These are phyloP conservation scores for Solanum sejunctum DNA, from an alignment of 257 asterid species.

Conservation along the genomic window DNA sequence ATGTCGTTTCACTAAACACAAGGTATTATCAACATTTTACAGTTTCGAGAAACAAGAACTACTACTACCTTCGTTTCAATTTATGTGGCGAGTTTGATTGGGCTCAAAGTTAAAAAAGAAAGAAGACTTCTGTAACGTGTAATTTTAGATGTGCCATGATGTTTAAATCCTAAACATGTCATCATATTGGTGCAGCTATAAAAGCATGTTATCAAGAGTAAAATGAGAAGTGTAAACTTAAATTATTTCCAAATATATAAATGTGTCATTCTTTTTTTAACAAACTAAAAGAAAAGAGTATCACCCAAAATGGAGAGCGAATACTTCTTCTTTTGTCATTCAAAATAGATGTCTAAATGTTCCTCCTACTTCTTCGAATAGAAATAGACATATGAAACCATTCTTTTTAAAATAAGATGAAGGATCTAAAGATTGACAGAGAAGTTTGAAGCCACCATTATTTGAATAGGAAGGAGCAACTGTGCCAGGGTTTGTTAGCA, in stretches of 20 bases:
- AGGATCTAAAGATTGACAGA: not conserved
- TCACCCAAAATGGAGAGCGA: not conserved
- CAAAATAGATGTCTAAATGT: not conserved
- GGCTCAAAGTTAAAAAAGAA: not conserved
- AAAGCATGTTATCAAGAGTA: not conserved
- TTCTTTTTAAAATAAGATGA: not conserved
- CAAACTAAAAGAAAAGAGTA: not conserved
- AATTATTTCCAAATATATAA: not conserved
- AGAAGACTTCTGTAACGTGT: not conserved
- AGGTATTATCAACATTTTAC: not conserved
- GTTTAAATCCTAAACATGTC: not conserved
- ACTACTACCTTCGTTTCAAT: not conserved
- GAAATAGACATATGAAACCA: not conserved
- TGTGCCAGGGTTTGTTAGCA: not conserved
- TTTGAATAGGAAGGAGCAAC: not conserved
- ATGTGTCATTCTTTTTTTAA: not conserved
- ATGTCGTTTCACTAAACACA: not conserved
- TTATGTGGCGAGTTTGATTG: not conserved
- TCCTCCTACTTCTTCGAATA: not conserved
- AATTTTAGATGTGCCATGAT: not conserved
- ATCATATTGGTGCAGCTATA: not conserved
- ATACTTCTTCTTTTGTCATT: not conserved
- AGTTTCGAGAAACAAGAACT: not conserved
- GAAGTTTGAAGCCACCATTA: not conserved
- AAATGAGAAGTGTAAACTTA: not conserved